Evolutionary conservation across 331 rosid genomes (phyloP).

Genomic region (Malus hybrid): DNA sequence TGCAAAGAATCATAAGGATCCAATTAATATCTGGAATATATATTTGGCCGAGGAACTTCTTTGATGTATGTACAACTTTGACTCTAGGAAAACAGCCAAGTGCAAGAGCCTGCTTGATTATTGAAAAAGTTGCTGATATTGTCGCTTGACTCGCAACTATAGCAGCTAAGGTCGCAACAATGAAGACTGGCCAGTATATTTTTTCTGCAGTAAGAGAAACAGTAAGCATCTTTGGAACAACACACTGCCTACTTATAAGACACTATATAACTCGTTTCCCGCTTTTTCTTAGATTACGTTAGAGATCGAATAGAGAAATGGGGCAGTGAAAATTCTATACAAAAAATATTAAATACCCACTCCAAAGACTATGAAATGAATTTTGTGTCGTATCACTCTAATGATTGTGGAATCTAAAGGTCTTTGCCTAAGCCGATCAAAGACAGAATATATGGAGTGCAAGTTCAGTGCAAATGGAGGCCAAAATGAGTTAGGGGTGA

Average conservation of each 20-base stretch:
- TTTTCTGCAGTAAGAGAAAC: constrained; percentile 37
- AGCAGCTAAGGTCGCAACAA: constrained; percentile 92
- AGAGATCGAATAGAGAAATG: background rate
- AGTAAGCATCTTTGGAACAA: background rate
- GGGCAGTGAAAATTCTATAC: background rate
- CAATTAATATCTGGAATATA: constrained; percentile 95
- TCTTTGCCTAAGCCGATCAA: no score
- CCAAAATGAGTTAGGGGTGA: no score
- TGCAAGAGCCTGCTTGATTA: constrained; percentile 96
- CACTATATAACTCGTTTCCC: background rate
- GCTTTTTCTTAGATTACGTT: background rate
- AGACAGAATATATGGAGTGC: no score
- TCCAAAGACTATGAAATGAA: background rate
- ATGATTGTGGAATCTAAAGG: background rate
- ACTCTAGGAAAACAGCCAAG: constrained; percentile 98
- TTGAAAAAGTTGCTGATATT: constrained; percentile 86
- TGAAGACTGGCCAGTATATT: constrained; percentile 94
- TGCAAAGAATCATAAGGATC: constrained; percentile 97
- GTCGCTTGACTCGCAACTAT: constrained; percentile 98
- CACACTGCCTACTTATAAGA: background rate
- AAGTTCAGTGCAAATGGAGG: no score
- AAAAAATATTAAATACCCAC: background rate
- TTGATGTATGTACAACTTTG: constrained; percentile 90
- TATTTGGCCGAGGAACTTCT: constrained; percentile 86
- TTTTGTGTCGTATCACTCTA: background rate